These are phyloP conservation scores for Lobulomyces angularis DNA, from an alignment of 192 early-diverging fungal species.

Conservation along the genomic window DNA sequence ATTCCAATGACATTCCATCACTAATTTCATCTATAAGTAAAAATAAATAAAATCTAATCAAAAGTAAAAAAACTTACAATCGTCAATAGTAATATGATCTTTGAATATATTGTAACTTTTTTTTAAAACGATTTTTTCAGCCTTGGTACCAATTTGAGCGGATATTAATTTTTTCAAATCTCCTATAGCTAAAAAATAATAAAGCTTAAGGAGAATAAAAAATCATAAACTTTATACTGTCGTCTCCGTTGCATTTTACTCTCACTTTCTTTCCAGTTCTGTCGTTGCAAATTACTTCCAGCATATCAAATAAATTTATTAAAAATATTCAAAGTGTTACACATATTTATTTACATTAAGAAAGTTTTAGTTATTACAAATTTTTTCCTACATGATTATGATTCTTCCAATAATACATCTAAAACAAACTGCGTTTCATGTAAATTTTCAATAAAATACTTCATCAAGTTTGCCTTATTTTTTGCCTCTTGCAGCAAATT, in stretches of 20 bases:
- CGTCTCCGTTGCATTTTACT: conserved; percentile 80
- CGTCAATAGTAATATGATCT: conserved; percentile 80
- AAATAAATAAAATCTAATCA: neutral
- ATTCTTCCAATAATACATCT: no score
- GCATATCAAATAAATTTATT: conserved; percentile 18
- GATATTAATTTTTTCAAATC: conserved; percentile 79
- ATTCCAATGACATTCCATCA: conserved; percentile 77
- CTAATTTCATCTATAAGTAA: conserved; percentile 58
- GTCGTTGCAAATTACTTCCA: conserved; percentile 73
- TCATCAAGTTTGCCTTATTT: no score
- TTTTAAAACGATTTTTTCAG: conserved; percentile 79
- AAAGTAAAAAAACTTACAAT: conserved; percentile 44
- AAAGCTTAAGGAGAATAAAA: neutral
- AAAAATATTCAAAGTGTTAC: no score
- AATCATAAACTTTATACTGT: conserved; percentile 46
- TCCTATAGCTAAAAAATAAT: conserved; percentile 24
- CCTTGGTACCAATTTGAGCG: conserved; percentile 78
- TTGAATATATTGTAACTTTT: conserved; percentile 69
- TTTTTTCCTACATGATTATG: no score
- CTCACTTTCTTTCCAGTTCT: conserved; percentile 80
- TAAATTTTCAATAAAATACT: no score
- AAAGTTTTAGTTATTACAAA: no score
- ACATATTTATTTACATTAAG: no score
- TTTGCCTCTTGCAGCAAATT: no score
- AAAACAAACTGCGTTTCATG: no score